A percentile compares a stretch with the other conserved stretches of the same genome.
phyloP scores from a whole-genome alignment of 2,329 filamentous ascomycete species.

The Emydomyces testavorans region DNA sequence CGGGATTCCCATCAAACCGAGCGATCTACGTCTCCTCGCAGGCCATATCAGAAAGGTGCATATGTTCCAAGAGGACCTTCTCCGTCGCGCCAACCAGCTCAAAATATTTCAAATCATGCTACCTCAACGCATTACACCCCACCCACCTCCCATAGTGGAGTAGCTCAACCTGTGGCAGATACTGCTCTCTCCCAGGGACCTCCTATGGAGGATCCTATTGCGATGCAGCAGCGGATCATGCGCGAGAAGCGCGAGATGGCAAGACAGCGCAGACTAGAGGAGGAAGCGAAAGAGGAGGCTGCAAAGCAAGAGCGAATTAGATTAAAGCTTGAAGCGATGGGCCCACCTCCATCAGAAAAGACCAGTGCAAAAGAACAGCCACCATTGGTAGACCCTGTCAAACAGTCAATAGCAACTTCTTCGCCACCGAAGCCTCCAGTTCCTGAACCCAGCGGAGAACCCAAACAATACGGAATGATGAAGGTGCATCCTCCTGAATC shows the following conservation, averaged over 20 bases:
- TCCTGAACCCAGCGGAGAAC: constrained; percentile 45
- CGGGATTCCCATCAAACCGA: constrained; percentile 31
- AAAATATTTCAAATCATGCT: constrained; percentile 10
- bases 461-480: constrained; percentile 52
- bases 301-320: constrained; percentile 48
- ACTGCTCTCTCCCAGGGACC: constrained; percentile 14
- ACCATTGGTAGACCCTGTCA: constrained; percentile 15
- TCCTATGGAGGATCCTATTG: constrained; percentile 35
- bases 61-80: constrained; percentile 19
- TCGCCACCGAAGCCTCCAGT: constrained; percentile 50
- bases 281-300: constrained; percentile 46
- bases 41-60: constrained; percentile 18
- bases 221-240: constrained; percentile 50
- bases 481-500: constrained; percentile 48
- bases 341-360: constrained; percentile 33
- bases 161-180: constrained; percentile 14
- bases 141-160: constrained; percentile 17
- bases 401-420: constrained; percentile 27
- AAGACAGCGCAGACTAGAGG: constrained; percentile 43
- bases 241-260: constrained; percentile 48
- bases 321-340: constrained; percentile 45
- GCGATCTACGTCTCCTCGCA: constrained; percentile 22
- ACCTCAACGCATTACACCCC: constrained; percentile 21
- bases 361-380: constrained; percentile 17
- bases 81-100: constrained; percentile 23